Percentiles rank a stretch among this genome's conserved stretches.
Evolutionary conservation across 371 early-diverging fungal genomes (phyloP).

Genomic region (Mortierella sp.): DNA sequence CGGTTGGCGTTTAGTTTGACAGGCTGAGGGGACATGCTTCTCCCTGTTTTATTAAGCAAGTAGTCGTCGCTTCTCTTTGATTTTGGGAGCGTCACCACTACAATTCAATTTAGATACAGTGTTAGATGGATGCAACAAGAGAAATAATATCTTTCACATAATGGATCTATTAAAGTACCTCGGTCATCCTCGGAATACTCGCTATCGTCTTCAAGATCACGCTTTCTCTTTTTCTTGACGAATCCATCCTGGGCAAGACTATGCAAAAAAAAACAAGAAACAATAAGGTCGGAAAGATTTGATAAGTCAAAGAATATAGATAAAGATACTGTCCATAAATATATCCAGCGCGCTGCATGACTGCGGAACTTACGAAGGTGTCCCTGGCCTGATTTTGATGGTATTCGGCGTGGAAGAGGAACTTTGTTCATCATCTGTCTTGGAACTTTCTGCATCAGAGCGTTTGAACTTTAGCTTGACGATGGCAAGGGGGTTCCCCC

Average conservation of each 20-base stretch:
- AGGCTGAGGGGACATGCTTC: conserved; percentile 53
- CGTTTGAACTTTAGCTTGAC: conserved; percentile 49
- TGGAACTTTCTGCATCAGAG: conserved; percentile 46
- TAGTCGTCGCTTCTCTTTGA: conserved; percentile 45
- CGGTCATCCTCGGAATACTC: conserved; percentile 56
- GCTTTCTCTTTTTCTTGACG: conserved; percentile 42
- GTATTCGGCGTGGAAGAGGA: conserved; percentile 33
- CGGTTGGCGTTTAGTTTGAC: conserved; percentile 33
- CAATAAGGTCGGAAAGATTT: background rate
- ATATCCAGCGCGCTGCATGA: no score
- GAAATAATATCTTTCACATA: background rate
- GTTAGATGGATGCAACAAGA: background rate
- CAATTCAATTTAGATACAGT: background rate
- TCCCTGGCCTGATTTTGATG: conserved; percentile 44
- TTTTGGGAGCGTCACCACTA: conserved; percentile 17
- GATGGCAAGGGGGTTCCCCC: conserved; percentile 12
- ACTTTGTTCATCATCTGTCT: conserved; percentile 47
- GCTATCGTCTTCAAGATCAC: conserved; percentile 49
- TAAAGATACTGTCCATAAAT: background rate
- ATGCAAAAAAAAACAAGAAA: no score
- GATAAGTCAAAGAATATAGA: background rate
- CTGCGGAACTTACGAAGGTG: conserved; percentile 28
- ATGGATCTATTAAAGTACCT: conserved; percentile 17
- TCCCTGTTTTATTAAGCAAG: conserved; percentile 27
- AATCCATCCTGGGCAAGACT: conserved; percentile 33